These are phyloP conservation scores for Rhizopogon vulgaris DNA, from an alignment of 768 basidiomycete species.

Conservation along the genomic window DNA sequence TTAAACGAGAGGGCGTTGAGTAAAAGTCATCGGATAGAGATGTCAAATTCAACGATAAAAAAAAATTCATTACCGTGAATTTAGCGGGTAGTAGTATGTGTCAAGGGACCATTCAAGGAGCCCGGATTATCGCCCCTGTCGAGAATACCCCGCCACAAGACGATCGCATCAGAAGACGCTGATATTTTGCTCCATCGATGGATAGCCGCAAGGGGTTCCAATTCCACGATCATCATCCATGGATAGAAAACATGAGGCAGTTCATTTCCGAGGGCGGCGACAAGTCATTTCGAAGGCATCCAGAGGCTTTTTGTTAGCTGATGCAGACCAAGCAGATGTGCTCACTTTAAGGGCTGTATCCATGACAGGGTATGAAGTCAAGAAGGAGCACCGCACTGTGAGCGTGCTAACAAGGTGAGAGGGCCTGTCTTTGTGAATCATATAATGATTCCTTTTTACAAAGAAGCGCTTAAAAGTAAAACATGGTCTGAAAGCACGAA, in stretches of 20 bases:
- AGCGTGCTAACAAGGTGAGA: conserved; percentile 5
- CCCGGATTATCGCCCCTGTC: conserved; percentile 5
- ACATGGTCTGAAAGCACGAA: conserved; percentile 13
- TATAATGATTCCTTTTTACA: conserved; percentile 5
- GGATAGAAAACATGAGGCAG: conserved; percentile 22
- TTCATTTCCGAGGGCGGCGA: conserved; percentile 29
- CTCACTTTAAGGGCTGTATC: conserved; percentile 7
- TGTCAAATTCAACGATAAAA: background rate
- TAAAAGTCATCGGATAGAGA: background rate
- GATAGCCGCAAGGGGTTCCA: conserved; percentile 13
- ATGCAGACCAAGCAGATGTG: background rate
- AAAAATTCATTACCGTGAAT: conserved; percentile 19
- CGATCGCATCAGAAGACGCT: conserved; percentile 22
- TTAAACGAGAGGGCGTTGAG: background rate
- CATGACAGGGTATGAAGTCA: conserved; percentile 12
- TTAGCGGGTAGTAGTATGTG: conserved; percentile 1
- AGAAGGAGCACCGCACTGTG: conserved; percentile 5
- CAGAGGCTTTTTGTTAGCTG: background rate
- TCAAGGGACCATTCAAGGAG: conserved; percentile 1
- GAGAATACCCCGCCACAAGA: conserved; percentile 15
- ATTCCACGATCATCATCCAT: conserved; percentile 19
- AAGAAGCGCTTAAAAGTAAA: conserved; percentile 3
- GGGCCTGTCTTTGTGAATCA: conserved; percentile 6
- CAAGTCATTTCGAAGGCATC: background rate
- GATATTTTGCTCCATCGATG: conserved; percentile 18